These are phyloP conservation scores for Phytophthora macrochlamydospora DNA, from an alignment of 352 stramenopile species.

Conservation along the genomic window DNA sequence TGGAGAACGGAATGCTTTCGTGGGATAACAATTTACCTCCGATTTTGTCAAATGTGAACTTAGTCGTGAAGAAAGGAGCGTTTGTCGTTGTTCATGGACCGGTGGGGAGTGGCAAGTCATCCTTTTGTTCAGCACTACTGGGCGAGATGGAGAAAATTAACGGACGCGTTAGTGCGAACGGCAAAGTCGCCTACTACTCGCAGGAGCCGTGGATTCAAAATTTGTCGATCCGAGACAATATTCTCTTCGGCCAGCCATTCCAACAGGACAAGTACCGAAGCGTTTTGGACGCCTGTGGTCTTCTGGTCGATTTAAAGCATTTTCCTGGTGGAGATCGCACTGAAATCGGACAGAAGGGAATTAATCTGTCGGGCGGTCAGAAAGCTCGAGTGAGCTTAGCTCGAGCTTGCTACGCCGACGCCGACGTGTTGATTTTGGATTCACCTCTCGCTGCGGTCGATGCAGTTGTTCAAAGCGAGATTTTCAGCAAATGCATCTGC, in stretches of 20 bases:
- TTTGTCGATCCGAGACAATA: slow-evolving; percentile 90
- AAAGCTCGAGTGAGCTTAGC: slow-evolving; percentile 77
- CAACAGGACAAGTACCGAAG: slow-evolving; percentile 36
- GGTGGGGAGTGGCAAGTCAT: slow-evolving; percentile 43
- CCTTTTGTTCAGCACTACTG: slow-evolving; percentile 36
- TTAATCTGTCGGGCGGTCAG: slow-evolving; percentile 94
- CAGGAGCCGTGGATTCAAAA: slow-evolving; percentile 94
- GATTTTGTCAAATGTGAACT: slow-evolving; percentile 27
- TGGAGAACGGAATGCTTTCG: slow-evolving; percentile 30
- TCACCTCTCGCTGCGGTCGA: slow-evolving; percentile 80
- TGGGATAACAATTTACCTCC: slow-evolving; percentile 20
- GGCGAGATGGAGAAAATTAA: slow-evolving; percentile 74
- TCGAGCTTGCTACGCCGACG: slow-evolving; percentile 59
- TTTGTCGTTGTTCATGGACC: slow-evolving; percentile 38
- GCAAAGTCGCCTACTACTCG: slow-evolving; percentile 53
- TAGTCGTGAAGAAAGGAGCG: slow-evolving; percentile 31
- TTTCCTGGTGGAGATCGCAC: slow-evolving; percentile 89
- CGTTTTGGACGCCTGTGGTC: slow-evolving; percentile 62
- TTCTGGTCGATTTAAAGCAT: slow-evolving; percentile 84
- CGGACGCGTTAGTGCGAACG: slow-evolving; percentile 29
- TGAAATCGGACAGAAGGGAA: slow-evolving; percentile 95
- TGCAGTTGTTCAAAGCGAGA: slow-evolving; percentile 86
- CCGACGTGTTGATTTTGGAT: slow-evolving; percentile 86
- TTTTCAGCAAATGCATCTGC: slow-evolving; percentile 70
- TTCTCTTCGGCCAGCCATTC: slow-evolving; percentile 82